A percentile compares a stretch with the other conserved stretches of the same genome.
Evolutionary conservation across 2,329 filamentous ascomycete species (phyloP).

Genomic region (Esteya vermicola): DNA sequence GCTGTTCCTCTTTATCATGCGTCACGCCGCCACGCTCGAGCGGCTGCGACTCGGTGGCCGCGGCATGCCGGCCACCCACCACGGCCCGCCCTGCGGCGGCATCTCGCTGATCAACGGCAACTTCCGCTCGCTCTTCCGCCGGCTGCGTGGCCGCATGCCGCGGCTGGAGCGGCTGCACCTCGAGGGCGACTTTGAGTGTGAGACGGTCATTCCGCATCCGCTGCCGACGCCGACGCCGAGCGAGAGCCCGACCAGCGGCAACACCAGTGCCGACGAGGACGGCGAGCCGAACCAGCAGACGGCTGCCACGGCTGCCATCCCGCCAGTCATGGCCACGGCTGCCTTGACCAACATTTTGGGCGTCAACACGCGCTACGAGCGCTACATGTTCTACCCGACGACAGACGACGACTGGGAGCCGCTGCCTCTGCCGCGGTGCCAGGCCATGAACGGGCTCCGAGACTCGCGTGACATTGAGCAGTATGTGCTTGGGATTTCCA

Average conservation of each 20-base stretch:
- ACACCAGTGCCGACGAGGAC: neutral
- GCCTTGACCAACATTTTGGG: neutral
- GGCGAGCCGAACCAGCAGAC: neutral
- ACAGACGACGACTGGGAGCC: slow-evolving; percentile 25
- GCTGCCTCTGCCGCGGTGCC: slow-evolving; percentile 7
- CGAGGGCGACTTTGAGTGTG: slow-evolving; percentile 30
- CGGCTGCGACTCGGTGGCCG: slow-evolving; percentile 29
- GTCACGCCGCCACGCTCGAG: slow-evolving; percentile 23
- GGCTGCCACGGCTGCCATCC: neutral
- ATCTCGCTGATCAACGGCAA: slow-evolving; percentile 29
- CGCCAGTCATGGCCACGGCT: neutral
- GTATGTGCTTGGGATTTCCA: slow-evolving; percentile 11
- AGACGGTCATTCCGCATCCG: neutral
- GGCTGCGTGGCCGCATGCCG: slow-evolving; percentile 21
- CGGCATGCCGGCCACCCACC: slow-evolving; percentile 19
- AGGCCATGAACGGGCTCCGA: slow-evolving; percentile 15
- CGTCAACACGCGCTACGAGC: slow-evolving; percentile 16
- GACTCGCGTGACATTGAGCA: slow-evolving; percentile 12
- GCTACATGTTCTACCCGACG: slow-evolving; percentile 26
- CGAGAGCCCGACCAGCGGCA: neutral
- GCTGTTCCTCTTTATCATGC: slow-evolving; percentile 25
- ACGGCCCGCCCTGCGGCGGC: slow-evolving; percentile 22
- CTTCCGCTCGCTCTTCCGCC: slow-evolving; percentile 27
- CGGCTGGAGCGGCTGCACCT: slow-evolving; percentile 27
- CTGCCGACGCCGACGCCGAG: neutral